Evolutionary conservation across 2,329 filamentous ascomycete genomes (phyloP).

Genomic region (Nemania diffusa): DNA sequence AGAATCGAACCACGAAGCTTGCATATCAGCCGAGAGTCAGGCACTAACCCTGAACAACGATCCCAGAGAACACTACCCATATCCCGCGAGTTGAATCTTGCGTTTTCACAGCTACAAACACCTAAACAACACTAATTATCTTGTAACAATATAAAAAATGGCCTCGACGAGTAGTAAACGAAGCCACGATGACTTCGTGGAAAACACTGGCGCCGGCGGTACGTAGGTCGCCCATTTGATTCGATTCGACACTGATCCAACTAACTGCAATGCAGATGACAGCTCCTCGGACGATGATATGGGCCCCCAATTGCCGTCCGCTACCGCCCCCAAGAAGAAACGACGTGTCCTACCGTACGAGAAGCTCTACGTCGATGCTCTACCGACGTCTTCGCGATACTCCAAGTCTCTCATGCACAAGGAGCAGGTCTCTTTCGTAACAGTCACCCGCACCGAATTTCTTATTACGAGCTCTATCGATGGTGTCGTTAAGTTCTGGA

Average conservation of each 20-base stretch:
- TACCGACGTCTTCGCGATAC: slow-evolving; percentile 84
- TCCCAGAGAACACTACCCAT: background rate
- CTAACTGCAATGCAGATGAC: slow-evolving; percentile 53
- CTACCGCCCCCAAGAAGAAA: slow-evolving; percentile 86
- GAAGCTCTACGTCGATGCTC: slow-evolving; percentile 90
- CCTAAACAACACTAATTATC: background rate
- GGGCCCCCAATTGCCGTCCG: slow-evolving; percentile 87
- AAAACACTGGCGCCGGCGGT: slow-evolving; percentile 40
- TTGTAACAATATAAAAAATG: slow-evolving; percentile 36
- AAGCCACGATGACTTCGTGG: slow-evolving; percentile 47
- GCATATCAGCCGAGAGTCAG: background rate
- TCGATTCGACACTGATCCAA: slow-evolving; percentile 12
- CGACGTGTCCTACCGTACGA: slow-evolving; percentile 90
- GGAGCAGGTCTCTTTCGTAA: slow-evolving; percentile 89
- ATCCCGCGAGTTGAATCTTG: background rate
- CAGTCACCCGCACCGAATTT: slow-evolving; percentile 94
- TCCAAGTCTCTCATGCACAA: slow-evolving; percentile 99
- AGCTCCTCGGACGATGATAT: slow-evolving; percentile 86
- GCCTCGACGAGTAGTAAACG: slow-evolving; percentile 46
- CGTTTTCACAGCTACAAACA: background rate
- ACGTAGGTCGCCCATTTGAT: slow-evolving; percentile 9
- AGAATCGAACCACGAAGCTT: background rate
- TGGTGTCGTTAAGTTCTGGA: slow-evolving; percentile 99
- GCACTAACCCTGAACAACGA: no score
- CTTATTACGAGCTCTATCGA: slow-evolving; percentile 93